Percentiles rank a stretch among this genome's conserved stretches.
These are phyloP conservation scores for Heimioporus sp. DNA, from an alignment of 768 basidiomycete genomes.

Conservation along the genomic window DNA sequence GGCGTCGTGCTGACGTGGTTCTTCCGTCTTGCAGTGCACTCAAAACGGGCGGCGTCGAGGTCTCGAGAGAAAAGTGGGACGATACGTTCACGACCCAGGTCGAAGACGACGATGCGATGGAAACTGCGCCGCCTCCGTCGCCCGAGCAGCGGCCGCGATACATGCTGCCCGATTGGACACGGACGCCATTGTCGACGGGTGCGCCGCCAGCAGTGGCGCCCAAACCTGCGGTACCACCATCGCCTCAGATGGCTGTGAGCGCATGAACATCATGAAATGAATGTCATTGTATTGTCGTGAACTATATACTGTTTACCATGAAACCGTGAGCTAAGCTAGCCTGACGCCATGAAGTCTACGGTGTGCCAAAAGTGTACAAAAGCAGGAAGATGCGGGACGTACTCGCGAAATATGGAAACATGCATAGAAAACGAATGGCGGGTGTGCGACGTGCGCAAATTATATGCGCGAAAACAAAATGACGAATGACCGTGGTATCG, in stretches of 20 bases:
- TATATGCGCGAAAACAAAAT: background rate
- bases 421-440: background rate
- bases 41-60: conserved; percentile 83
- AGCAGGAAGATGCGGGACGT: background rate
- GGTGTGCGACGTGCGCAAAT: background rate
- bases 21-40: conserved; percentile 51
- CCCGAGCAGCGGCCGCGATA: conserved; percentile 34
- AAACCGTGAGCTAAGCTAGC: conserved; percentile 5
- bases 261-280: conserved; percentile 26
- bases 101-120: conserved; percentile 41
- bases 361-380: background rate
- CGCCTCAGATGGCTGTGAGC: conserved; percentile 31
- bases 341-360: conserved; percentile 9
- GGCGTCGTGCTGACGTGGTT: background rate
- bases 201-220: conserved; percentile 53
- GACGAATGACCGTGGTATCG: conserved; percentile 3
- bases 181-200: conserved; percentile 56
- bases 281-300: conserved; percentile 7
- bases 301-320: conserved; percentile 7
- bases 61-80: conserved; percentile 85
- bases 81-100: conserved; percentile 48
- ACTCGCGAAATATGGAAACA: background rate
- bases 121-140: conserved; percentile 5
- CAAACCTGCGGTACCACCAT: conserved; percentile 5
- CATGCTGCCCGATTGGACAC: conserved; percentile 83